phyloP scores from a whole-genome alignment of 192 early-diverging fungal genomes.

The Gaertneriomyces semiglobifer region DNA sequence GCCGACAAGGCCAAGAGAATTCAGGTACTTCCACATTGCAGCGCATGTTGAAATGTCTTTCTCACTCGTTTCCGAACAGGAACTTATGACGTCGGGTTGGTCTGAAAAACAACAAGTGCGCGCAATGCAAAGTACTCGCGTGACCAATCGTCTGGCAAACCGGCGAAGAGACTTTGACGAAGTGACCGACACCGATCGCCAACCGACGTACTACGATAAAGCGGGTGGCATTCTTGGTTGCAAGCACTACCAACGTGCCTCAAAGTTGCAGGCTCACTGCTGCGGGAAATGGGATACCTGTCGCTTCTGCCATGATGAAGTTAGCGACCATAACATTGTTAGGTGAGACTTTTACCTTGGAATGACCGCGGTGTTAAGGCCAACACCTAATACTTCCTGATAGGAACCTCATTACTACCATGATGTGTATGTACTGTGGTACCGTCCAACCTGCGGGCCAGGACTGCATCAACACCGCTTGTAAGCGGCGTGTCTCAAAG shows the following conservation, averaged over 20 bases:
- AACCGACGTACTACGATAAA: conserved; percentile 51
- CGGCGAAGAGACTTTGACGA: conserved; percentile 38
- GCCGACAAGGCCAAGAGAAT: conserved; percentile 68
- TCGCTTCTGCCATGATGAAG: conserved; percentile 77
- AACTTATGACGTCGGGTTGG: conserved; percentile 54
- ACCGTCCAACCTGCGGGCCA: conserved; percentile 78
- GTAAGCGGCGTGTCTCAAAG: conserved; percentile 58
- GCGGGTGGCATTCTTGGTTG: conserved; percentile 59
- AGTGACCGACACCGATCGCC: conserved; percentile 41
- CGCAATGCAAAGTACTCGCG: conserved; percentile 4
- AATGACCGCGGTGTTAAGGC: conserved; percentile 8
- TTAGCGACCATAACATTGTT: conserved; percentile 62
- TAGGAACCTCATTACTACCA: conserved; percentile 66
- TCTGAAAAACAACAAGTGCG: conserved; percentile 43
- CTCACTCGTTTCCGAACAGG: conserved; percentile 26
- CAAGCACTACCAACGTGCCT: conserved; percentile 75
- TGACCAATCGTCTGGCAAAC: conserved; percentile 38
- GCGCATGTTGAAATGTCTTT: conserved; percentile 6
- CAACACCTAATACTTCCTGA: neutral
- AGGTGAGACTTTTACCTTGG: conserved; percentile 40
- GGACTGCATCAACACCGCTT: conserved; percentile 62
- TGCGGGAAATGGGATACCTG: conserved; percentile 74
- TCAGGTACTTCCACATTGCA: conserved; percentile 51
- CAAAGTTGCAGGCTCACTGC: conserved; percentile 72
- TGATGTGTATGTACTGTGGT: conserved; percentile 94